Base-by-base conservation (phyloP, 129 eudicot genomes). In the Erigeron canadensis region DNA sequence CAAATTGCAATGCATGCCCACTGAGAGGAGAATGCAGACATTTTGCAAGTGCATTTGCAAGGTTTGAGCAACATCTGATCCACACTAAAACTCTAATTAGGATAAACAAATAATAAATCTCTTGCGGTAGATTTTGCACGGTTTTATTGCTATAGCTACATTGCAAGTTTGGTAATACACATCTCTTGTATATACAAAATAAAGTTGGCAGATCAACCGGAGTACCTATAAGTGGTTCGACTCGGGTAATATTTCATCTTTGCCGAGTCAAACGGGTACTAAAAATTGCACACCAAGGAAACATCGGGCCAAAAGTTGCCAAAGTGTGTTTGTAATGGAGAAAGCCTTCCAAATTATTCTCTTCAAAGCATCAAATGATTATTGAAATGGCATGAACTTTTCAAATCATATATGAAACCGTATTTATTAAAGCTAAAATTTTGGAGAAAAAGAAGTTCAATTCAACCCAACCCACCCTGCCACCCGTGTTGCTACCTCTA, bases 1-100 rank as follows among this genome's bases (percentile, higher is more conserved):
- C 99, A 68, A 94, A 87, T 73, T 94, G 99, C 86, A 84, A 84
- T 71, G 90, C 96, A 0, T 94, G 99, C 82, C 99, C 99, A 17
- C 64, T 94, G 84, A 82, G 89, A 79, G 94, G 85, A 78, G 99
- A 94, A 78, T 94, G 99, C 87, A 86, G 90, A 67, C 95, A 90
- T 73, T 90, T 90, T 77, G 96, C 97, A 44, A 87, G 95, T 82
- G 93, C 95, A 54, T 85, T 81, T 65, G 91, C 96, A 65, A 89
- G 98, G 98, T 94, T 71, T 45, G 72, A 38, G 16, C 53, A 50
- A 22, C 57, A n/a, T 42, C 53, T 54, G 45, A 48, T 51, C 59
- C 70, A 63, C 45, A 72, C 44, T 38, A 73, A 65, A 10, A 19
- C 53, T 65, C 61, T 12, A 44, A 61, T 23, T 37, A 69, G 58